Evolutionary conservation across 495 filamentous ascomycete species (phyloP).

Genomic region (Terfezia claveryi): DNA sequence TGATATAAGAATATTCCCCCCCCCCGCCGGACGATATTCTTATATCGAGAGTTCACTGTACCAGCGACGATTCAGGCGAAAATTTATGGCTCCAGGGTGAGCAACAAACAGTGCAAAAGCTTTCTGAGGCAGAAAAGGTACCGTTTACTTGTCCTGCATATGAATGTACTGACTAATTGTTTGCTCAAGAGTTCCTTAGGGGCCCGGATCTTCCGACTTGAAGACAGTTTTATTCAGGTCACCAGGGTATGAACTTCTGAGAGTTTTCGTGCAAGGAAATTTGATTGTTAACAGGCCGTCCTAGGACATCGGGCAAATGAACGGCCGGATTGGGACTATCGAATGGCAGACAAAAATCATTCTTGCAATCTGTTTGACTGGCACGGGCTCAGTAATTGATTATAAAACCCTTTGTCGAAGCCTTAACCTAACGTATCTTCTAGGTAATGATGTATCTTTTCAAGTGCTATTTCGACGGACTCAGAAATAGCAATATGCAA

Average conservation of each 20-base stretch:
- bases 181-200: background rate
- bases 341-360: slow-evolving; percentile 1
- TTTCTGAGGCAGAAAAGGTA: slow-evolving; percentile 1
- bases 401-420: slow-evolving; percentile 1
- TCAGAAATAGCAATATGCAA: slow-evolving; percentile 29
- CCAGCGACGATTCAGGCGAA: background rate
- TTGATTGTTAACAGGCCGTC: background rate
- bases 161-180: background rate
- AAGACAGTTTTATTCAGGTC: slow-evolving; percentile 1
- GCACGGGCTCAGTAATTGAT: slow-evolving; percentile 2
- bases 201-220: background rate
- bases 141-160: background rate
- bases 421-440: slow-evolving; percentile 1
- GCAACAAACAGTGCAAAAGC: slow-evolving; percentile 2
- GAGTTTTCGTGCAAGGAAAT: background rate
- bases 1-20: too few relatives aligned
- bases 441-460: slow-evolving; percentile 1
- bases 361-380: slow-evolving; percentile 1
- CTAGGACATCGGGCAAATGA: background rate
- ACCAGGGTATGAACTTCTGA: background rate
- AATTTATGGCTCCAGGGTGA: background rate
- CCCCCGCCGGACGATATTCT: too few relatives aligned
- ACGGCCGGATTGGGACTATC: background rate
- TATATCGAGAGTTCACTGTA: too few relatives aligned
- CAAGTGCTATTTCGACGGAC: slow-evolving; percentile 35